phyloP scores from a whole-genome alignment of 2,329 filamentous ascomycete genomes.

The Epichloe elymi region DNA sequence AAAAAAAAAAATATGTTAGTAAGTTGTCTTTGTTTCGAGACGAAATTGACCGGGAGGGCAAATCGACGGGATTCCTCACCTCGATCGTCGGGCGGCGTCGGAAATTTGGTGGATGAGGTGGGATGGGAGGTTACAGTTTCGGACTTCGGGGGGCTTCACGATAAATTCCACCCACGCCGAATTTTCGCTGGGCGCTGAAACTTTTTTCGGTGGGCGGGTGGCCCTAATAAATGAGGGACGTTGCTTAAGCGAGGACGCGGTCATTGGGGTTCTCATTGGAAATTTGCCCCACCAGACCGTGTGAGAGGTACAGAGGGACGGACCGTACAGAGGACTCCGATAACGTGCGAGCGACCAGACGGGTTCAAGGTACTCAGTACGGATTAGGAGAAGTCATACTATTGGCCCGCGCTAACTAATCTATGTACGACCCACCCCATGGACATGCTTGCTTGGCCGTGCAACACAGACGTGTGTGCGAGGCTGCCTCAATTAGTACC shows the following conservation, averaged over 20 bases:
- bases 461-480: too few relatives aligned
- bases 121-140: slow-evolving; percentile 15
- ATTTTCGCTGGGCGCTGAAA: slow-evolving; percentile 16
- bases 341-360: too few relatives aligned
- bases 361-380: too few relatives aligned
- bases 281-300: neutral
- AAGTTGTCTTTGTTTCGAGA: neutral
- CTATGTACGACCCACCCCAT: too few relatives aligned
- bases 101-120: slow-evolving; percentile 22
- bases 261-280: neutral
- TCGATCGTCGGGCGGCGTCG: slow-evolving; percentile 28
- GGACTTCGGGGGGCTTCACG: slow-evolving; percentile 10
- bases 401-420: too few relatives aligned
- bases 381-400: too few relatives aligned
- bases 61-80: slow-evolving; percentile 17
- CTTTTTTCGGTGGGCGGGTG: slow-evolving; percentile 26
- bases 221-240: slow-evolving; percentile 26
- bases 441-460: too few relatives aligned
- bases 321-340: too few relatives aligned
- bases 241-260: slow-evolving; percentile 15
- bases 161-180: slow-evolving; percentile 23
- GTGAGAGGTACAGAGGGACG: too few relatives aligned
- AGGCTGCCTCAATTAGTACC: too few relatives aligned
- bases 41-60: neutral
- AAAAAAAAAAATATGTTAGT: neutral